A percentile compares a stretch with the other conserved stretches of the same genome.
Evolutionary conservation across 2,329 filamentous ascomycete genomes (phyloP).

Genomic region (Claviceps capensis): DNA sequence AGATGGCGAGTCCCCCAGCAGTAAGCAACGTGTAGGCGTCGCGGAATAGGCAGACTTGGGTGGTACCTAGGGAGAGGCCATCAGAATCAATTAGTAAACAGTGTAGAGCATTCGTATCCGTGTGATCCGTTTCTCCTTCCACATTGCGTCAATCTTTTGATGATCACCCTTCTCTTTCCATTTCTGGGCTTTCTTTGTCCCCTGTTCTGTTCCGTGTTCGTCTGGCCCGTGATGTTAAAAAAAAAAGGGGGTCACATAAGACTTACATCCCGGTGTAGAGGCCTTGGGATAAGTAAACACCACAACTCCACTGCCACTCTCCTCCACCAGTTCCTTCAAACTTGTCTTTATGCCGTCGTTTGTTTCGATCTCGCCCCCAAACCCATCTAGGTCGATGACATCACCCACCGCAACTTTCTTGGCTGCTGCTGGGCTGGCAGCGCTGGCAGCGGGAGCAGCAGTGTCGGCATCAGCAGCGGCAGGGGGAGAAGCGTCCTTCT

Average conservation of each 20-base stretch:
- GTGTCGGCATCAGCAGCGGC: neutral
- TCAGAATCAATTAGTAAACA: neutral
- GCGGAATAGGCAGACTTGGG: slow-evolving; percentile 84
- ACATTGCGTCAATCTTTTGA: too few species aligned
- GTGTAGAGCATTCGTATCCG: too few species aligned
- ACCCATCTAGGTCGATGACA: slow-evolving; percentile 41
- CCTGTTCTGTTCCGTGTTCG: neutral
- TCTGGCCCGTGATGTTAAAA: too few species aligned
- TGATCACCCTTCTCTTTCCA: neutral
- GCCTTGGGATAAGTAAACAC: slow-evolving; percentile 94
- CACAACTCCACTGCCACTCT: slow-evolving; percentile 75
- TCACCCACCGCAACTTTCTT: slow-evolving; percentile 40
- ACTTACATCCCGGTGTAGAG: slow-evolving; percentile 85
- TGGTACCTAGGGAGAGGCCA: slow-evolving; percentile 52
- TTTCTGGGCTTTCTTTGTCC: neutral
- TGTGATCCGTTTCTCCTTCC: too few species aligned
- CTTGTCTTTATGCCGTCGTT: slow-evolving; percentile 72
- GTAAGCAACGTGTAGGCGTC: slow-evolving; percentile 69
- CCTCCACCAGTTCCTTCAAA: slow-evolving; percentile 65
- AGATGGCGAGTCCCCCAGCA: slow-evolving; percentile 69
- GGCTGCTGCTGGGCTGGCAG: slow-evolving; percentile 12
- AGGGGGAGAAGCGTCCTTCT: slow-evolving; percentile 12
- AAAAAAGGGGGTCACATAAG: neutral
- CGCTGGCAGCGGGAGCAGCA: slow-evolving; percentile 6
- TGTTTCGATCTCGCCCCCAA: slow-evolving; percentile 65